A percentile compares a stretch with the other conserved stretches of the same genome.
phyloP scores from a whole-genome alignment of 139 green algal species.

The Haematococcus sp. region DNA sequence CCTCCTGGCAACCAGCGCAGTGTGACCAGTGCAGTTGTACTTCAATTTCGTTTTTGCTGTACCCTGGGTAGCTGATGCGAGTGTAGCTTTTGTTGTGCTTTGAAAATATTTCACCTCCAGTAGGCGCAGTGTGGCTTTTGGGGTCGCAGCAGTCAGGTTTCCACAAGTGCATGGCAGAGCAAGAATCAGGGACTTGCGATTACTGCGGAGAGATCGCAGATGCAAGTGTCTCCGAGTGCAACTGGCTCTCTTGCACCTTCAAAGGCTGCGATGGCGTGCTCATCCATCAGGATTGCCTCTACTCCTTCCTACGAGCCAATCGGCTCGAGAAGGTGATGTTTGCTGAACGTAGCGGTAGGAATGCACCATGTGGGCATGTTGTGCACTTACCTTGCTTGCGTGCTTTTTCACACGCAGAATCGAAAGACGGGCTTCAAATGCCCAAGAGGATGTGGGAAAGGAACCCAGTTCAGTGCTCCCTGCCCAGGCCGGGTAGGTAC shows the following conservation, averaged over 20 bases:
- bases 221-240: constrained; percentile 53
- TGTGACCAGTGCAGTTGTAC: too few relatives aligned
- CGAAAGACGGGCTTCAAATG: constrained; percentile 91
- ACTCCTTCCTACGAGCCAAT: constrained; percentile 76
- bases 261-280: constrained; percentile 56
- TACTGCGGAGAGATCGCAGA: too few relatives aligned
- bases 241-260: constrained; percentile 81
- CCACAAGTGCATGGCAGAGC: too few relatives aligned
- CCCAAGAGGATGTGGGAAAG: constrained; percentile 79
- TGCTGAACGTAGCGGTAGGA: neutral
- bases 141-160: neutral
- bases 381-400: too few relatives aligned
- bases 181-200: too few relatives aligned
- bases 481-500: constrained; percentile 77
- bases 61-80: too few relatives aligned
- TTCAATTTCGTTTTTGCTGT: too few relatives aligned
- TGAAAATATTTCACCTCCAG: too few relatives aligned
- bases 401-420: constrained; percentile 39
- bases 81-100: too few relatives aligned
- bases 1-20: too few relatives aligned
- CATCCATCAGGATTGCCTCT: constrained; percentile 88
- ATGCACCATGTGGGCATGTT: neutral
- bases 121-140: too few relatives aligned
- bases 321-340: constrained; percentile 61
- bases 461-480: constrained; percentile 43